Evolutionary conservation across 257 asterid species (phyloP).

Genomic region (Scutellaria galericulata): DNA sequence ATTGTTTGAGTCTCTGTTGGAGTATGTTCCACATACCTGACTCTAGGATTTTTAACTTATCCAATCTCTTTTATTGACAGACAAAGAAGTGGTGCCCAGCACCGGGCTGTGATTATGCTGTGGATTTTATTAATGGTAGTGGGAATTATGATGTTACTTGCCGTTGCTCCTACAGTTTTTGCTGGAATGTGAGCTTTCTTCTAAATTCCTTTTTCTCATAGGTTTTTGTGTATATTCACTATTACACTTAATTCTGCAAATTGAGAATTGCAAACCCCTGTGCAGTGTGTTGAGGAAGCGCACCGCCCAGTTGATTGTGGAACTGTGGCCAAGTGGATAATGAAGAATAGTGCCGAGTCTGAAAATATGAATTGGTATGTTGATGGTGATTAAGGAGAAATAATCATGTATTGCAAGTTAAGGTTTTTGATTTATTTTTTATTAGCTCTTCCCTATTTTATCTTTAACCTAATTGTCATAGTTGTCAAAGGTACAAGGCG

Average conservation of each 20-base stretch:
- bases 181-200: slow-evolving; percentile 83
- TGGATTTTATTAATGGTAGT: slow-evolving; percentile 81
- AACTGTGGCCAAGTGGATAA: slow-evolving; percentile 59
- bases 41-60: slow-evolving; percentile 23
- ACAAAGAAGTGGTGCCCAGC: slow-evolving; percentile 93
- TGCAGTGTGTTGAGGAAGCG: slow-evolving; percentile 65
- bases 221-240: slow-evolving; percentile 19
- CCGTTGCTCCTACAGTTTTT: slow-evolving; percentile 76
- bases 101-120: slow-evolving; percentile 94
- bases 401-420: background rate
- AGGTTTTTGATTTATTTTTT: background rate
- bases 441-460: slow-evolving; percentile 18
- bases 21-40: slow-evolving; percentile 15
- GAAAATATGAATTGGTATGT: slow-evolving; percentile 64
- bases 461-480: background rate
- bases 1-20: slow-evolving; percentile 12
- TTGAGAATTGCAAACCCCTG: slow-evolving; percentile 12
- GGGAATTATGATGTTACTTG: slow-evolving; percentile 88
- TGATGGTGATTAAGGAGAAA: slow-evolving; percentile 14
- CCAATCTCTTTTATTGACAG: slow-evolving; percentile 45
- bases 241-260: slow-evolving; percentile 4
- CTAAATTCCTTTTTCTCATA: background rate
- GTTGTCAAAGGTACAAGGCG: too few relatives aligned
- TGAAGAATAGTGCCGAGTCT: slow-evolving; percentile 65
- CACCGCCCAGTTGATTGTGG: slow-evolving; percentile 64